Conservation (phyloP, 768 basidiomycete genomes). For the Leccinum fibrillosum region DNA sequence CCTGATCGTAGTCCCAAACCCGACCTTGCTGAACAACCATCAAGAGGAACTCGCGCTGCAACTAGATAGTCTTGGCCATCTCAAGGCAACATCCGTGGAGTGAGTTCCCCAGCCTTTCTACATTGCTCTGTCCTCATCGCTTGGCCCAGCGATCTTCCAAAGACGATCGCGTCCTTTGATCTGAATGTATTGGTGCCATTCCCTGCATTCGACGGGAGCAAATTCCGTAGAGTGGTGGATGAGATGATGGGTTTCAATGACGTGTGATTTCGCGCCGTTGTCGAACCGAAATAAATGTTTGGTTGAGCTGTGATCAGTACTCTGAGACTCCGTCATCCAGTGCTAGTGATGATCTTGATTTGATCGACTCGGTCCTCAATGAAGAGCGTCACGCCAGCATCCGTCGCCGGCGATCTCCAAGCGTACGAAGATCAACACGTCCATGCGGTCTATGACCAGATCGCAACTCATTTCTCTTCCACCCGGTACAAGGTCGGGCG, state of each 20-base stretch:
- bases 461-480: conserved; percentile 83
- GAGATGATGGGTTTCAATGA: conserved; percentile 69
- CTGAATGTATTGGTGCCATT: conserved; percentile 48
- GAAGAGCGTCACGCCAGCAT: conserved; percentile 37
- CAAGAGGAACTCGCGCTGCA: conserved; percentile 84
- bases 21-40: conserved; percentile 87
- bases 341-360: neutral
- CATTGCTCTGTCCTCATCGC: conserved; percentile 6
- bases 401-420: conserved; percentile 48
- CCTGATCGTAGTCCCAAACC: conserved; percentile 87
- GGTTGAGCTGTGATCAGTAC: neutral
- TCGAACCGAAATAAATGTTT: neutral
- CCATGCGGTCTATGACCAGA: conserved; percentile 79
- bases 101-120: conserved; percentile 35
- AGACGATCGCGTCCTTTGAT: conserved; percentile 50
- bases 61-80: conserved; percentile 54
- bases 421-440: conserved; percentile 73
- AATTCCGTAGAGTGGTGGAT: conserved; percentile 66
- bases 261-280: conserved; percentile 21
- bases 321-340: neutral
- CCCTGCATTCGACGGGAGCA: conserved; percentile 63
- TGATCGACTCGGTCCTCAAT: conserved; percentile 4
- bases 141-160: conserved; percentile 47
- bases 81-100: conserved; percentile 56
- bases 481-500: conserved; percentile 78